Percentiles rank a stretch among this genome's conserved stretches.
These are phyloP conservation scores for Dendrocalamus latiflorus DNA, from an alignment of 202 grass and related monocot genomes.

Conservation along the genomic window DNA sequence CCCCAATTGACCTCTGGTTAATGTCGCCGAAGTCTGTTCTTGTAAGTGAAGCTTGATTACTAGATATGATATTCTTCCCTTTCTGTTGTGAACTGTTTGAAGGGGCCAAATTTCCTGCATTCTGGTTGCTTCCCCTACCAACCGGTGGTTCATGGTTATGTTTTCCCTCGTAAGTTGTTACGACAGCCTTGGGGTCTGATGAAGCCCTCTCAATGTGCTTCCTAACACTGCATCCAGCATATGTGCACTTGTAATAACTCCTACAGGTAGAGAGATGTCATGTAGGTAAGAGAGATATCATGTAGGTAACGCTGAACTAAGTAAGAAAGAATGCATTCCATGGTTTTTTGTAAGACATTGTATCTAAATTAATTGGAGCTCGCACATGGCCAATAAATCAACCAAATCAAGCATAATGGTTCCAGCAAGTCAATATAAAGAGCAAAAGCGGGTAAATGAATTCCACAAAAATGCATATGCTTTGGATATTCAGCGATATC, in stretches of 20 bases:
- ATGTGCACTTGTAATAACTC: slow-evolving; percentile 99
- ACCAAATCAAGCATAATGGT: background rate
- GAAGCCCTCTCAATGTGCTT: slow-evolving; percentile 97
- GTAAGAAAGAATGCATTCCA: background rate
- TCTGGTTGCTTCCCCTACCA: slow-evolving; percentile 60
- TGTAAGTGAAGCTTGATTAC: too few species aligned
- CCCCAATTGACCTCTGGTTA: slow-evolving; percentile 30
- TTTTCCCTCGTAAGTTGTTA: slow-evolving; percentile 97
- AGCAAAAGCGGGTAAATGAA: background rate
- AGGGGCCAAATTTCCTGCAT: slow-evolving; percentile 32
- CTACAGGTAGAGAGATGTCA: slow-evolving; percentile 50
- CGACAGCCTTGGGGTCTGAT: slow-evolving; percentile 72
- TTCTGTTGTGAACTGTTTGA: slow-evolving; percentile 37
- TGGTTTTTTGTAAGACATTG: background rate
- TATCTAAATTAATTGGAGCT: background rate
- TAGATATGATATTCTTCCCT: slow-evolving; percentile 45
- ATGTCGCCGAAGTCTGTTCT: slow-evolving; percentile 52
- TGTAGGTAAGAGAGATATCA: slow-evolving; percentile 29
- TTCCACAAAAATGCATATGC: background rate
- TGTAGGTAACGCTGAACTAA: slow-evolving; percentile 1
- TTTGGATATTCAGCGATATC: background rate
- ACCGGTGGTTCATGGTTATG: slow-evolving; percentile 95
- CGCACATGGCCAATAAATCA: background rate
- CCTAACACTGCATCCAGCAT: slow-evolving; percentile 76
- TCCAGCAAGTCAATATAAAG: background rate